phyloP scores from a whole-genome alignment of 2,329 filamentous ascomycete species.

The Xylaria sp. region DNA sequence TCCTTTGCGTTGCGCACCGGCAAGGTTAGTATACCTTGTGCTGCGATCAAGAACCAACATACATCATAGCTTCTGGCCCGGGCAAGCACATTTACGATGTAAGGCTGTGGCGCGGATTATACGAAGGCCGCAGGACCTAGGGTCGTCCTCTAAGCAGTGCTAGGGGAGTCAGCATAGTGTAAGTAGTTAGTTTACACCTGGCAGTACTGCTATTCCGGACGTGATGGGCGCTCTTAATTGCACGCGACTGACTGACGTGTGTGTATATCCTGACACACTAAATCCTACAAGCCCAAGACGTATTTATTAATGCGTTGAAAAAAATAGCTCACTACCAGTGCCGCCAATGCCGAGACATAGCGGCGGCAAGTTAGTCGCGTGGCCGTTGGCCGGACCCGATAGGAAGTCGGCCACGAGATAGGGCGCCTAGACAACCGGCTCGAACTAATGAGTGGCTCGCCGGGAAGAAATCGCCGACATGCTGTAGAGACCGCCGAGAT shows the following conservation, averaged over 20 bases:
- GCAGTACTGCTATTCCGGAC: not conserved
- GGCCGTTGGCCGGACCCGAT: slow-evolving; percentile 28
- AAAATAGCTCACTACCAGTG: slow-evolving; percentile 15
- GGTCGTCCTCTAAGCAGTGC: slow-evolving; percentile 9
- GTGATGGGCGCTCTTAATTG: slow-evolving; percentile 10
- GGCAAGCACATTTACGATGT: slow-evolving; percentile 16
- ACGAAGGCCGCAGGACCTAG: slow-evolving; percentile 25
- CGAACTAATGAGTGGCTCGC: slow-evolving; percentile 19
- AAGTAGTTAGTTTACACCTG: not conserved
- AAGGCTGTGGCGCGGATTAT: slow-evolving; percentile 24
- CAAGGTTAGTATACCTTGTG: not conserved
- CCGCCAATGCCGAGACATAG: slow-evolving; percentile 18
- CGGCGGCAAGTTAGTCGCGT: slow-evolving; percentile 14
- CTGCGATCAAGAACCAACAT: slow-evolving; percentile 16
- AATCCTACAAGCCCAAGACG: not conserved
- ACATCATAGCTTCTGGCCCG: not conserved
- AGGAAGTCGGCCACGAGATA: slow-evolving; percentile 12
- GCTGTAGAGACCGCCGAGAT: not conserved
- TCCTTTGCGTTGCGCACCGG: not conserved
- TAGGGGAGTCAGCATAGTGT: not conserved
- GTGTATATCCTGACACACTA: not conserved
- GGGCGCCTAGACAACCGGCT: slow-evolving; percentile 21
- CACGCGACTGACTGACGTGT: not conserved
- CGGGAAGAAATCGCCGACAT: slow-evolving; percentile 25
- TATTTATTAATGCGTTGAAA: slow-evolving; percentile 20